These are phyloP conservation scores for Neocucurbitaria cava DNA, from an alignment of 2,329 filamentous ascomycete genomes.

Conservation along the genomic window DNA sequence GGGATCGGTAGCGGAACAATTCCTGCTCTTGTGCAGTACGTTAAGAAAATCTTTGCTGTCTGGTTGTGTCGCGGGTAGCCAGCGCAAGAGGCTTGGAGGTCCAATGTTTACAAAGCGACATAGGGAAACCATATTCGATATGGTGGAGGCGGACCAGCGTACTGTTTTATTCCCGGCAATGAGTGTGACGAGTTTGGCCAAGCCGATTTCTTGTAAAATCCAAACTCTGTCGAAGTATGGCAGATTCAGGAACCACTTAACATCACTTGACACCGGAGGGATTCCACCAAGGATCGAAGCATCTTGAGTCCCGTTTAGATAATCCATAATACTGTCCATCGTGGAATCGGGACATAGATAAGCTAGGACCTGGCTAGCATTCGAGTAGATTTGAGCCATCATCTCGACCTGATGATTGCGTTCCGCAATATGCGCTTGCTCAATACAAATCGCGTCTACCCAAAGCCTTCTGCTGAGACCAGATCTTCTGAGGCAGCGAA, in stretches of 20 bases:
- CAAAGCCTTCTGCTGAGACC: background rate
- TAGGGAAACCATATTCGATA: slow-evolving; percentile 1
- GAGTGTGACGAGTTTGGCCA: slow-evolving; percentile 16
- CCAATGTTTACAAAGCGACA: background rate
- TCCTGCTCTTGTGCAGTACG: slow-evolving; percentile 11
- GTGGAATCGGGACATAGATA: background rate
- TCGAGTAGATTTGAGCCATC: background rate
- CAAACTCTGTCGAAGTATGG: slow-evolving; percentile 20
- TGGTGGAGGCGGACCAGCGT: slow-evolving; percentile 2
- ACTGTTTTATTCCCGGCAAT: slow-evolving; percentile 1
- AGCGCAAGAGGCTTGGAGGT: slow-evolving; percentile 7
- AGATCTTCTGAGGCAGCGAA: background rate
- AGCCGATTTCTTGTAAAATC: slow-evolving; percentile 25
- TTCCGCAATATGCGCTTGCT: background rate
- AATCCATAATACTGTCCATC: slow-evolving; percentile 4
- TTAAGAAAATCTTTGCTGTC: slow-evolving; percentile 7
- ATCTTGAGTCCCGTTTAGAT: slow-evolving; percentile 3
- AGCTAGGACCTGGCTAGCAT: background rate
- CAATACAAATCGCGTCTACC: background rate
- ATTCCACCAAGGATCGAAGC: background rate
- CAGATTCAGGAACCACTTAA: background rate
- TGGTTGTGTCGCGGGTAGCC: slow-evolving; percentile 4
- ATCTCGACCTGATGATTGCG: background rate
- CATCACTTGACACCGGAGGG: background rate
- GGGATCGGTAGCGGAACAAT: slow-evolving; percentile 11